Evolutionary conservation across 192 early-diverging fungal genomes (phyloP).

Genomic region (Entomortierella beljakovae): DNA sequence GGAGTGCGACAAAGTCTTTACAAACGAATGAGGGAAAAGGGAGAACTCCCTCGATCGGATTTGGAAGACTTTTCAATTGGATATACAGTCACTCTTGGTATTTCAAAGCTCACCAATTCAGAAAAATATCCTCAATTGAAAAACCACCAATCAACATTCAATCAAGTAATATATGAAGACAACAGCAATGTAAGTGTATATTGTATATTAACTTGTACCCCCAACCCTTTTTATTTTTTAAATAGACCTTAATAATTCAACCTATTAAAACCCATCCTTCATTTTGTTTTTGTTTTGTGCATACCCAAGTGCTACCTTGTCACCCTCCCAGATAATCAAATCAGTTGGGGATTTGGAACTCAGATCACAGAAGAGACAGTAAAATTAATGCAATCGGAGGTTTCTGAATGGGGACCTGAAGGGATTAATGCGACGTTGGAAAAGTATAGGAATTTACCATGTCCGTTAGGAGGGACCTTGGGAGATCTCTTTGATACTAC

Average conservation of each 20-base stretch:
- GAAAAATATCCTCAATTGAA: no score
- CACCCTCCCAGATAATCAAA: not conserved
- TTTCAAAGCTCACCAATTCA: no score
- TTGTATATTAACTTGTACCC: no score
- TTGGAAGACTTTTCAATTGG: not conserved
- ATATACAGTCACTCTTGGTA: not conserved
- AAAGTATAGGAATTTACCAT: not conserved
- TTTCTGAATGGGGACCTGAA: slow-evolving; percentile 1
- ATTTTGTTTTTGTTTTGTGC: no score
- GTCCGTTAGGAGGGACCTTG: not conserved
- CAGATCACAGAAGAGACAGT: not conserved
- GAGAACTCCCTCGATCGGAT: not conserved
- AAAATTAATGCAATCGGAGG: not conserved
- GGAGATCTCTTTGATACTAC: slow-evolving; percentile 3
- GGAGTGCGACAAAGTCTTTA: slow-evolving; percentile 1
- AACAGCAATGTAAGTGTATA: no score
- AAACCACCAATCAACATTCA: no score
- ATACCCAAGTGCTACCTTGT: not conserved
- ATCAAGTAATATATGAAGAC: no score
- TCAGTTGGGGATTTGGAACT: not conserved
- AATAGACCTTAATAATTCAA: no score
- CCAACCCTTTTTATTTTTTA: no score
- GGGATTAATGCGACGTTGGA: not conserved
- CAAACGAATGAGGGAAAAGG: not conserved
- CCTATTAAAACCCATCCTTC: no score